Evolutionary conservation across 2,329 filamentous ascomycete genomes (phyloP).

Genomic region (Lecanicillium sp.): DNA sequence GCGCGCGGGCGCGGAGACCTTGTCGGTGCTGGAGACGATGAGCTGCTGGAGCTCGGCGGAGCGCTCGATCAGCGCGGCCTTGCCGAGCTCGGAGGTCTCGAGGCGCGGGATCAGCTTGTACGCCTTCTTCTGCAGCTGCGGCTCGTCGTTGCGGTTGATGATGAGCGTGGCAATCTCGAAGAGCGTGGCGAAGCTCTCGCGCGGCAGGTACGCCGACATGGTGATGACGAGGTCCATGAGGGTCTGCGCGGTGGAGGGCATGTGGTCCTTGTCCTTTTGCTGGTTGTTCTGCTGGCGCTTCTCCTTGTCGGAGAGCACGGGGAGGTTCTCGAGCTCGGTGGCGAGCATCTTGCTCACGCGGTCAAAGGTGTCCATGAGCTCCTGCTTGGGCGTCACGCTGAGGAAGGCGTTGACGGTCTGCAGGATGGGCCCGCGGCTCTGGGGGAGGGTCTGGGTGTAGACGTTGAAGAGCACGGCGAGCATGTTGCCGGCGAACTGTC

Average conservation of each 20-base stretch:
- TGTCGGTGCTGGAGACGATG: constrained; percentile 71
- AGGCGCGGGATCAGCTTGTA: constrained; percentile 96
- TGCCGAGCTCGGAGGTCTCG: constrained; percentile 71
- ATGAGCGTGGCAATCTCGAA: constrained; percentile 84
- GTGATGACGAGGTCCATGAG: constrained; percentile 96
- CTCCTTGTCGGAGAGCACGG: constrained; percentile 53
- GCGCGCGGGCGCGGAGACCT: constrained; percentile 78
- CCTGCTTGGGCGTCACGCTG: constrained; percentile 72
- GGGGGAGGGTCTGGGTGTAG: constrained; percentile 91
- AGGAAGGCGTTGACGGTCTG: constrained; percentile 93
- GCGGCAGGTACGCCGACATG: constrained; percentile 86
- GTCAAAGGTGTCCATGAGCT: constrained; percentile 82
- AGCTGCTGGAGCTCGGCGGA: constrained; percentile 76
- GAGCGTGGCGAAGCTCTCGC: constrained; percentile 75
- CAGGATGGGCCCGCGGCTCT: constrained; percentile 83
- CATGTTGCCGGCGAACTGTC: constrained; percentile 76
- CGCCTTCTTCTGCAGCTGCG: constrained; percentile 96
- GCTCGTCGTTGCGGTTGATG: constrained; percentile 74
- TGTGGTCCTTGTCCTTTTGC: constrained; percentile 57
- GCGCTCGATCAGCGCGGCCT: constrained; percentile 67
- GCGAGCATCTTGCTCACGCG: constrained; percentile 82
- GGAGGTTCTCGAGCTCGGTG: constrained; percentile 52
- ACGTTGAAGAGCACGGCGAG: constrained; percentile 98
- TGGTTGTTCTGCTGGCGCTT: constrained; percentile 48
- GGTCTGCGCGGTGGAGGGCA: constrained; percentile 90